Evolutionary conservation across 139 green algal species (phyloP), one percentile per base, ranked within the genome.

Genomic region (Micromonas pusilla): DNA sequence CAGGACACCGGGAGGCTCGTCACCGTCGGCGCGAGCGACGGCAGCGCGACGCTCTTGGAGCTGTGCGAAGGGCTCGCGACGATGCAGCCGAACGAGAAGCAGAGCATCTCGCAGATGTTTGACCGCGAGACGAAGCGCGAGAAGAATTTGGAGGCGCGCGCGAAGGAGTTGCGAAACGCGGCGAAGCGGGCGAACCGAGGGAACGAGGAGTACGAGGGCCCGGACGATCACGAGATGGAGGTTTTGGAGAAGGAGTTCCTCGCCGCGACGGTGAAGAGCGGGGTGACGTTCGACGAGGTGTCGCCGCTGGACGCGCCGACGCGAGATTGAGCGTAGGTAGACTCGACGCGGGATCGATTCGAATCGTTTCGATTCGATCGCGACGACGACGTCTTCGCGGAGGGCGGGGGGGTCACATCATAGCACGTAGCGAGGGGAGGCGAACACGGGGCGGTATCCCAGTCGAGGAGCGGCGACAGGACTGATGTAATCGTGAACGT

Each of bases 111-210:
- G 76, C 82, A 82, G 64, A 87, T 90, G 71, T 85, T 92, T 37
- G 88, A 92, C 65, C 74, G 84, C 1, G 88, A 92, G 76, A 86
- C 79, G 9, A 87, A 77, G 75, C 74, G 87, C 2, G 93, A 97
- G 84, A 97, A 94, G 85, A 96, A 96, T 78, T 76, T 97, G 57
- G 93, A 97, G 70, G 96, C 96, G 85, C 88, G 85, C 0, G 86
- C 86, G 53, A 96, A 95, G 84, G 93, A 97, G 83, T 86, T 90
- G 72, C 94, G 93, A 85, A 81, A 90, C 30, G 80, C 76, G 72
- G 72, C 72, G 31, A 80, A 80, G 72, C 66, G 66, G 0, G 66
- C 33, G 66, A 16, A 9, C 9, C 45, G 45, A 16, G 45, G 9
- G 45, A 9, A 57, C 9, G 9, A 57, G 45, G 45, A 57, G 9